A percentile compares a stretch with the other conserved stretches of the same genome.
These are phyloP conservation scores for Boletellus sp. DNA, from an alignment of 1,284 basidiomycete genomes.

Conservation along the genomic window DNA sequence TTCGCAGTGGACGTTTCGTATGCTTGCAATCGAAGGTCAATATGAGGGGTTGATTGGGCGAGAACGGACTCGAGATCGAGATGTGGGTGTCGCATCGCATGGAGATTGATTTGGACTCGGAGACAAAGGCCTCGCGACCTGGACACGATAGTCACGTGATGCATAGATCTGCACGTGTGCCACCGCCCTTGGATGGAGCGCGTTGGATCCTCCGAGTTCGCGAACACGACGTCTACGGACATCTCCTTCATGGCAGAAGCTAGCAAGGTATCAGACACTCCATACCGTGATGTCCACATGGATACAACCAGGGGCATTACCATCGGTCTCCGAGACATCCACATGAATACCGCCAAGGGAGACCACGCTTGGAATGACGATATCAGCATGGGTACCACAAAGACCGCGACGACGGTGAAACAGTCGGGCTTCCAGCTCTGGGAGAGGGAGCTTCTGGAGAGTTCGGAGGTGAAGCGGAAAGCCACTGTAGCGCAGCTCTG, in stretches of 20 bases:
- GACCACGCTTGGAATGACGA: constrained; percentile 45
- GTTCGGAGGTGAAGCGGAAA: constrained; percentile 84
- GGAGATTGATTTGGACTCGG: no score
- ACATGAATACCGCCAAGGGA: constrained; percentile 65
- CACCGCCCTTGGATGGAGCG: neutral
- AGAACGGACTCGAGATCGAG: constrained; percentile 61
- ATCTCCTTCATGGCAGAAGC: constrained; percentile 11
- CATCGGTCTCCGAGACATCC: constrained; percentile 51
- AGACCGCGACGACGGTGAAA: constrained; percentile 51
- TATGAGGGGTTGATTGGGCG: constrained; percentile 51
- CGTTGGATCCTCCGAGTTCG: neutral
- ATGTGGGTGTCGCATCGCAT: constrained; percentile 48
- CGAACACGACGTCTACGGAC: neutral
- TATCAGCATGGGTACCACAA: constrained; percentile 61
- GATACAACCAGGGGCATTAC: constrained; percentile 60
- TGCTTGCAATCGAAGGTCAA: constrained; percentile 60
- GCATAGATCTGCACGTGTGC: constrained; percentile 5
- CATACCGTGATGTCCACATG: constrained; percentile 60
- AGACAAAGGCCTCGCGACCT: neutral
- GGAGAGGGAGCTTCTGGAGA: constrained; percentile 83
- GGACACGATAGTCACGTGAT: constrained; percentile 24
- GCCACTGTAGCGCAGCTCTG: constrained; percentile 95
- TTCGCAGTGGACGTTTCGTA: constrained; percentile 65
- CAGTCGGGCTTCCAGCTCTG: constrained; percentile 63
- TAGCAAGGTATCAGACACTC: constrained; percentile 6